Percentiles rank a stretch among this genome's conserved stretches.
These are phyloP conservation scores for Aspergillus indologenus DNA, from an alignment of 495 filamentous ascomycete species.

Conservation along the genomic window DNA sequence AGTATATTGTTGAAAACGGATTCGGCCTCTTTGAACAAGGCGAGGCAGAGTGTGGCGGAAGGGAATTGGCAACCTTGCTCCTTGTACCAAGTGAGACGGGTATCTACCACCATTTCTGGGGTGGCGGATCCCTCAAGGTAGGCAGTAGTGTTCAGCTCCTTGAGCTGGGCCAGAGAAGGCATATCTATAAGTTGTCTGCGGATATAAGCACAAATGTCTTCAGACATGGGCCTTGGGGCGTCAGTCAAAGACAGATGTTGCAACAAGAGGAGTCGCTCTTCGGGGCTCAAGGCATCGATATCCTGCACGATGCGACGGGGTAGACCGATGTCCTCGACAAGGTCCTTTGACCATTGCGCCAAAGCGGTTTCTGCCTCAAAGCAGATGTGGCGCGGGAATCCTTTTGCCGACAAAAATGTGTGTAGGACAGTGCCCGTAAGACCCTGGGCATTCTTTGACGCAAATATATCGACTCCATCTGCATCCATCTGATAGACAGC, in stretches of 20 bases:
- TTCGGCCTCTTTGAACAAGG: slow-evolving; percentile 48
- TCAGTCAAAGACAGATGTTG: slow-evolving; percentile 48
- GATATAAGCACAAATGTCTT: slow-evolving; percentile 41
- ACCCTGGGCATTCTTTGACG: slow-evolving; percentile 54
- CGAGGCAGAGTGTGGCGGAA: slow-evolving; percentile 33
- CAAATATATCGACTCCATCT: slow-evolving; percentile 46
- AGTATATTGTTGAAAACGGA: slow-evolving; percentile 37
- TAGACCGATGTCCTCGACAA: slow-evolving; percentile 34
- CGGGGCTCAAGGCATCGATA: slow-evolving; percentile 50
- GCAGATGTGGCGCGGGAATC: slow-evolving; percentile 48
- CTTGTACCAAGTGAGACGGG: slow-evolving; percentile 51
- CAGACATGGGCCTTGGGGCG: slow-evolving; percentile 24
- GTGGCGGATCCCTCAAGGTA: slow-evolving; percentile 49
- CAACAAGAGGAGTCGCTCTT: slow-evolving; percentile 49
- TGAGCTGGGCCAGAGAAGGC: slow-evolving; percentile 48
- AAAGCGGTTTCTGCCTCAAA: slow-evolving; percentile 50
- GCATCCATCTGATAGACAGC: slow-evolving; percentile 48
- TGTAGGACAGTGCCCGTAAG: slow-evolving; percentile 51
- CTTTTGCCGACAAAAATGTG: slow-evolving; percentile 52
- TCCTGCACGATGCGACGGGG: slow-evolving; percentile 49
- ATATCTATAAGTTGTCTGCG: slow-evolving; percentile 48
- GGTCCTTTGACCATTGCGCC: slow-evolving; percentile 35
- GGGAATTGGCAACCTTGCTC: slow-evolving; percentile 45
- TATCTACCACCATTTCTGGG: slow-evolving; percentile 39
- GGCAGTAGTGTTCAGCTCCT: slow-evolving; percentile 44